A percentile compares a stretch with the other conserved stretches of the same genome.
These are phyloP conservation scores for Kentomonas sorsogonicus DNA, from an alignment of 208 protist genomes.

Conservation along the genomic window DNA sequence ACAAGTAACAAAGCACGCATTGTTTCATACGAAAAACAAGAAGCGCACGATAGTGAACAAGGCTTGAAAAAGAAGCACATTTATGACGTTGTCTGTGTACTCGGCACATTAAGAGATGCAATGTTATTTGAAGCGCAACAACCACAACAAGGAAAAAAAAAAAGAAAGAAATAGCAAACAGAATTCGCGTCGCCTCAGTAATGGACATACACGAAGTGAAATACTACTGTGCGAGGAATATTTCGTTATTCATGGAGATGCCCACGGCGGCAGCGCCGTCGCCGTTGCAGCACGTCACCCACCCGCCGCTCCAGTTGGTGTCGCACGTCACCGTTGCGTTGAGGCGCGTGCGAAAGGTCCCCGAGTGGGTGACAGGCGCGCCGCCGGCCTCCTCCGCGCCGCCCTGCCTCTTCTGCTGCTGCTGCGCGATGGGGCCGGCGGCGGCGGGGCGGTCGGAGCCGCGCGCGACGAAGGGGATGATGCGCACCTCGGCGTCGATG, in stretches of 20 bases:
- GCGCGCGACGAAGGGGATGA: conserved; percentile 24
- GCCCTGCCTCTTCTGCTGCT: conserved; percentile 11
- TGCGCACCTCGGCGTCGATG: conserved; percentile 55
- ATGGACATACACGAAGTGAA: background rate
- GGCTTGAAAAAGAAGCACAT: conserved; percentile 16
- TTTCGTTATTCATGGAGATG: conserved; percentile 62
- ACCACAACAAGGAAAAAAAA: conserved; percentile 16
- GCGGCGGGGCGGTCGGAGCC: conserved; percentile 3
- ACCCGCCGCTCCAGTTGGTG: conserved; percentile 70
- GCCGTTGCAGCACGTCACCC: conserved; percentile 29
- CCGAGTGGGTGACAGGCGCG: conserved; percentile 14
- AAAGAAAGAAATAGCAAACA: conserved; percentile 10
- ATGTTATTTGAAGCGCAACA: conserved; percentile 3
- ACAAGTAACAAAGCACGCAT: background rate
- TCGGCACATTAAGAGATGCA: no score
- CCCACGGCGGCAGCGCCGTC: conserved; percentile 42
- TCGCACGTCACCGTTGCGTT: conserved; percentile 54
- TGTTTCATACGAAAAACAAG: no score
- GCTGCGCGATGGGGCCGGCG: conserved; percentile 13
- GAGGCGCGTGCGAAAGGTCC: conserved; percentile 74
- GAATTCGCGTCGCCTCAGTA: conserved; percentile 2
- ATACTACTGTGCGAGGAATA: conserved; percentile 54
- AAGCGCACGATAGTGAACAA: no score
- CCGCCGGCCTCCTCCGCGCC: conserved; percentile 12
- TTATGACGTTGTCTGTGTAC: conserved; percentile 18